Conservation (phyloP, 176 grass and related monocot species). For the Hyparrhenia diplandra region DNA sequence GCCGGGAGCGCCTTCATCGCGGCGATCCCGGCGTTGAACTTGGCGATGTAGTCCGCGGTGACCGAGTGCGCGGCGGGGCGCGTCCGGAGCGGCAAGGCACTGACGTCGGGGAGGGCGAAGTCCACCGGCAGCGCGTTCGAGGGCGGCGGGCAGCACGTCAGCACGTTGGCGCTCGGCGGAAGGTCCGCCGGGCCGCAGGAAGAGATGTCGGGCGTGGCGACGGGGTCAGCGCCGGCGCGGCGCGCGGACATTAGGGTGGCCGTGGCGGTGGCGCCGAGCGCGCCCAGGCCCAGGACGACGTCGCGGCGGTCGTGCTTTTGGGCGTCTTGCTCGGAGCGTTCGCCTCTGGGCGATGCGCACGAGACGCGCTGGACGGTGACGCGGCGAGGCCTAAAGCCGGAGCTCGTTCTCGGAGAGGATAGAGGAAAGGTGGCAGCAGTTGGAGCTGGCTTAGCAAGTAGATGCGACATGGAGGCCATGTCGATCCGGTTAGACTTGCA, state of each 20-base stretch:
- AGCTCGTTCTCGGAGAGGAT: not conserved
- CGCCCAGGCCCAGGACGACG: constrained; percentile 40
- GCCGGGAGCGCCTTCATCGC: constrained; percentile 53
- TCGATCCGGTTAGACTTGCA: not conserved
- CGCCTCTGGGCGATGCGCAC: not conserved
- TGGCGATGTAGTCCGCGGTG: constrained; percentile 41
- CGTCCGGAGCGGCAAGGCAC: constrained; percentile 31
- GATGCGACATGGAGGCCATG: constrained; percentile 14
- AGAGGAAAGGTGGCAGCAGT: not conserved
- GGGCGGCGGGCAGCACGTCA: constrained; percentile 21
- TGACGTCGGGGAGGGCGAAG: constrained; percentile 24
- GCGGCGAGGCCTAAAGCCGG: not conserved
- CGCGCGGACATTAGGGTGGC: not conserved
- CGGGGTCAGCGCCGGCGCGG: constrained; percentile 20
- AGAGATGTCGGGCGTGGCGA: not conserved
- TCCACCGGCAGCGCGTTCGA: constrained; percentile 17
- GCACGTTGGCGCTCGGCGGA: not conserved
- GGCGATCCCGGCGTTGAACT: constrained; percentile 47
- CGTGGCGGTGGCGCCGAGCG: constrained; percentile 11
- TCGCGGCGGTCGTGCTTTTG: constrained; percentile 44
- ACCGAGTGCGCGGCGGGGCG: constrained; percentile 51
- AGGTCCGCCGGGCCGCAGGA: constrained; percentile 42
- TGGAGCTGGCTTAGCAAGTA: not conserved
- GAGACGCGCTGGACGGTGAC: not conserved
- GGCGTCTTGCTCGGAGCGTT: not conserved